Evolutionary conservation across 2,329 filamentous ascomycete species (phyloP).

Genomic region (Diaporthe ampelina): DNA sequence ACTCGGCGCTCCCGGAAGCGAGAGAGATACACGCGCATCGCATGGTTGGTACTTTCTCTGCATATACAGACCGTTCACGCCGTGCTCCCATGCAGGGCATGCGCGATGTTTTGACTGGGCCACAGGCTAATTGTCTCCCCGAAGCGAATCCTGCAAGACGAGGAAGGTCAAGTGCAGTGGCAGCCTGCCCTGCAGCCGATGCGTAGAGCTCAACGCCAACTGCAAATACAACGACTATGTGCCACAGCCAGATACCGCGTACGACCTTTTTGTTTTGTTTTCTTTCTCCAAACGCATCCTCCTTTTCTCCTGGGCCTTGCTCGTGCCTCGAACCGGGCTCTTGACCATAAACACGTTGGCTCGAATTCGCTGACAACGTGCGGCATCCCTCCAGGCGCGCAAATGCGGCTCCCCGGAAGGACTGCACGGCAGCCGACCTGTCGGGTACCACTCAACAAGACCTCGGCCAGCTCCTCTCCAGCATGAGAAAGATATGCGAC

Average conservation of each 20-base stretch:
- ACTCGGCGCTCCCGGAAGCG: slow-evolving; percentile 16
- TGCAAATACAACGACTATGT: slow-evolving; percentile 27
- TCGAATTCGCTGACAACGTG: not conserved
- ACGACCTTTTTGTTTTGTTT: not conserved
- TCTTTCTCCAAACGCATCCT: no score
- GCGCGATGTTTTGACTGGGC: not conserved
- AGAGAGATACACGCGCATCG: slow-evolving; percentile 23
- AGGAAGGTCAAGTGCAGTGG: slow-evolving; percentile 27
- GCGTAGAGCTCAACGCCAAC: slow-evolving; percentile 26
- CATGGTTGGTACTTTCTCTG: slow-evolving; percentile 14
- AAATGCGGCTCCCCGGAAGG: slow-evolving; percentile 17
- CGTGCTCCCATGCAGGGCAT: slow-evolving; percentile 1
- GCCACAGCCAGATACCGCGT: slow-evolving; percentile 13
- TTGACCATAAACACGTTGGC: not conserved
- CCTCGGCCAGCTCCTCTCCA: slow-evolving; percentile 20
- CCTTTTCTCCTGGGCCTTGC: not conserved
- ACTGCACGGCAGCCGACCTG: slow-evolving; percentile 2
- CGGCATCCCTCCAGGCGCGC: slow-evolving; percentile 1
- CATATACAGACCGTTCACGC: not conserved
- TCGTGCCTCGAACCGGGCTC: not conserved
- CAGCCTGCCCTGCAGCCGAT: slow-evolving; percentile 24
- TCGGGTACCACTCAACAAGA: slow-evolving; percentile 15
- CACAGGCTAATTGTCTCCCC: not conserved
- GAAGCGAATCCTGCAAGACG: slow-evolving; percentile 28
- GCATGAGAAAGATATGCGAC: slow-evolving; percentile 27